Percentiles rank a stretch among this genome's conserved stretches.
phyloP scores from a whole-genome alignment of 1,284 basidiomycete genomes.

The Puccinia brachypodii region DNA sequence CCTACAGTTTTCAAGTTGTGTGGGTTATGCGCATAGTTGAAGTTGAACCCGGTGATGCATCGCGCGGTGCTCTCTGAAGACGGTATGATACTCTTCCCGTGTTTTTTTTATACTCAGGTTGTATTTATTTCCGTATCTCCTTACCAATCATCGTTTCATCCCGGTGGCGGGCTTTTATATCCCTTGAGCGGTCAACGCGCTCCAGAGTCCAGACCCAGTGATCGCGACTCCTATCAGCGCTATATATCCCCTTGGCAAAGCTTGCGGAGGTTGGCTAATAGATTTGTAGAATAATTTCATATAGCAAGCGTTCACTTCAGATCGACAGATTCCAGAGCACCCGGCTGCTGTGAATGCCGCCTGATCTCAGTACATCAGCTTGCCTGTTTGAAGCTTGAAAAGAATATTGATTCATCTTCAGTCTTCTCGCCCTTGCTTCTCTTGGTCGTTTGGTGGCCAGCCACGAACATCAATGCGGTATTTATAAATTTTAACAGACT shows the following conservation, averaged over 20 bases:
- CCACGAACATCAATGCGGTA: background rate
- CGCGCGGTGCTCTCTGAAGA: background rate
- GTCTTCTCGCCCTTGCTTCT: background rate
- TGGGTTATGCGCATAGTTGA: background rate
- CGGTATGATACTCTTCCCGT: background rate
- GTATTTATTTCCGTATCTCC: background rate
- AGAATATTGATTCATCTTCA: background rate
- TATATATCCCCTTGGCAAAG: background rate
- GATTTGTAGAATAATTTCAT: background rate
- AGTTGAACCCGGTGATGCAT: background rate
- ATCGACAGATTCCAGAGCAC: background rate
- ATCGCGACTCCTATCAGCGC: background rate
- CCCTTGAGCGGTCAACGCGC: background rate
- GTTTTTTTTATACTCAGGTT: background rate
- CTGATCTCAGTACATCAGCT: background rate
- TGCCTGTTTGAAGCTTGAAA: background rate
- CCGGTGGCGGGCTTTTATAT: background rate
- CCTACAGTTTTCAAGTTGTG: background rate
- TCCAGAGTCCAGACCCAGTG: background rate
- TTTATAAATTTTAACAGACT: background rate
- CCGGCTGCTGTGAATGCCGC: background rate
- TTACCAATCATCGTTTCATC: background rate
- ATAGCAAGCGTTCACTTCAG: background rate
- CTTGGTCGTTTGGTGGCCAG: background rate
- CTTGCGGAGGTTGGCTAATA: background rate